Percentiles rank a stretch among this genome's conserved stretches.
Evolutionary conservation across 768 basidiomycete species (phyloP).

Genomic region (Cystofilobasidium macerans): DNA sequence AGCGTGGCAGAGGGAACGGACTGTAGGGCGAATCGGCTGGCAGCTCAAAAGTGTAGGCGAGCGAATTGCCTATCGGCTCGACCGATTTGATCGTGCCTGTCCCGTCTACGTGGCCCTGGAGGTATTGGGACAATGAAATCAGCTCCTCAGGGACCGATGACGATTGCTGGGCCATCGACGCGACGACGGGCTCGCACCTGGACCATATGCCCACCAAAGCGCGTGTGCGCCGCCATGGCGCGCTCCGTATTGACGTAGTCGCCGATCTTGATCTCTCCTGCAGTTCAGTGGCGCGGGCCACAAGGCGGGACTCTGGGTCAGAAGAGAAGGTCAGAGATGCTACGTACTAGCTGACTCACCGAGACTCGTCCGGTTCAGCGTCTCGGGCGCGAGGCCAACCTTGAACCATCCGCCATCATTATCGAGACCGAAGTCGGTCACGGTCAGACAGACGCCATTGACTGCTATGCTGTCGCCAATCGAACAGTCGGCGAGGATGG

Average conservation of each 20-base stretch:
- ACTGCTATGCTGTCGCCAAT: constrained; percentile 91
- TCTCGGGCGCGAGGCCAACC: constrained; percentile 94
- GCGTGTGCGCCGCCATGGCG: constrained; percentile 78
- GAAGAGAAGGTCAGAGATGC: neutral
- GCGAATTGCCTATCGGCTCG: constrained; percentile 69
- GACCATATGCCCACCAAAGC: constrained; percentile 96
- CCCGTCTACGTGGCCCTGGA: constrained; percentile 82
- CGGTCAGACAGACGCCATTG: constrained; percentile 71
- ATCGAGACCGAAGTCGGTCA: constrained; percentile 59
- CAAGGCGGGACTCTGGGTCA: no score
- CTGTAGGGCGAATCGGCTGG: constrained; percentile 35
- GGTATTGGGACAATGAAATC: neutral
- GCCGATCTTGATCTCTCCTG: constrained; percentile 67
- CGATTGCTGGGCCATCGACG: no score
- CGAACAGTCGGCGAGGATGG: constrained; percentile 76
- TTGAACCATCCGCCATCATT: constrained; percentile 69
- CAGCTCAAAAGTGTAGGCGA: constrained; percentile 71
- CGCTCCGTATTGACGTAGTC: constrained; percentile 84
- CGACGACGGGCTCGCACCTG: constrained; percentile 49
- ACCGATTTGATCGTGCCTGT: constrained; percentile 65
- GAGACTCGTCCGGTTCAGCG: constrained; percentile 75
- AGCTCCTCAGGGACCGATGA: constrained; percentile 4
- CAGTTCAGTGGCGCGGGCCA: no score
- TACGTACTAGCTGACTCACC: constrained; percentile 45
- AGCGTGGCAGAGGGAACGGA: neutral